These are phyloP conservation scores for Leptographium radiaticola DNA, from an alignment of 2,329 filamentous ascomycete genomes.

Conservation along the genomic window DNA sequence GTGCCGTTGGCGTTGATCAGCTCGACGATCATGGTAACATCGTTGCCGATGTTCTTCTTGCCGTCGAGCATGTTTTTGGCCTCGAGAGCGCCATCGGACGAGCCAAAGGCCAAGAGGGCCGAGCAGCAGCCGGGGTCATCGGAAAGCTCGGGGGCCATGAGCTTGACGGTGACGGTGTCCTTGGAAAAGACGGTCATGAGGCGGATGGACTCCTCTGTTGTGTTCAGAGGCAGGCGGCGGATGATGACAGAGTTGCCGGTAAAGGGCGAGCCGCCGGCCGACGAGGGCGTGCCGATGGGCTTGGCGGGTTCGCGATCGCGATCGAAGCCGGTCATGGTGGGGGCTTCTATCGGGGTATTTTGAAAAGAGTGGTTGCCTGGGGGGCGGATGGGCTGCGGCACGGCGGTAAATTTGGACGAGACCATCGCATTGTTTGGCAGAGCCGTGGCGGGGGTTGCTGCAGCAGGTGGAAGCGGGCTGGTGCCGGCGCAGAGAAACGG, in stretches of 20 bases:
- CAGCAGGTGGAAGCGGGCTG: not conserved
- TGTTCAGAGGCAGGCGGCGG: slow-evolving; percentile 39
- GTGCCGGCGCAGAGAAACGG: not conserved
- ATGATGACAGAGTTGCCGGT: slow-evolving; percentile 30
- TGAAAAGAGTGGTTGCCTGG: slow-evolving; percentile 19
- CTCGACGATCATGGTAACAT: slow-evolving; percentile 43
- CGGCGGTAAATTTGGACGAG: slow-evolving; percentile 27
- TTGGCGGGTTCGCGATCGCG: slow-evolving; percentile 18
- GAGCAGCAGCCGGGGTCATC: slow-evolving; percentile 37
- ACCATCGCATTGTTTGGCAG: slow-evolving; percentile 28
- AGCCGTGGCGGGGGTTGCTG: slow-evolving; percentile 13
- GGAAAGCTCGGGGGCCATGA: slow-evolving; percentile 35
- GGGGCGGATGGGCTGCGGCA: slow-evolving; percentile 26
- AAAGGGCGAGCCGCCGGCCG: slow-evolving; percentile 23
- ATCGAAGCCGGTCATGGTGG: slow-evolving; percentile 23
- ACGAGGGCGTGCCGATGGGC: slow-evolving; percentile 17
- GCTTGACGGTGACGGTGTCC: slow-evolving; percentile 36
- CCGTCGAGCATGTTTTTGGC: slow-evolving; percentile 46
- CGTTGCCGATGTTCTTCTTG: slow-evolving; percentile 35
- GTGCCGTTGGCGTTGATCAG: slow-evolving; percentile 31
- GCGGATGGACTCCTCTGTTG: slow-evolving; percentile 38
- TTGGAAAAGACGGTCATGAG: slow-evolving; percentile 47
- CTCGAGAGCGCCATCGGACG: slow-evolving; percentile 37
- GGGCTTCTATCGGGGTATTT: slow-evolving; percentile 16
- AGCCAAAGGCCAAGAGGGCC: slow-evolving; percentile 40